Evolutionary conservation across 129 eudicot species (phyloP).

Genomic region (Flaveria robusta): DNA sequence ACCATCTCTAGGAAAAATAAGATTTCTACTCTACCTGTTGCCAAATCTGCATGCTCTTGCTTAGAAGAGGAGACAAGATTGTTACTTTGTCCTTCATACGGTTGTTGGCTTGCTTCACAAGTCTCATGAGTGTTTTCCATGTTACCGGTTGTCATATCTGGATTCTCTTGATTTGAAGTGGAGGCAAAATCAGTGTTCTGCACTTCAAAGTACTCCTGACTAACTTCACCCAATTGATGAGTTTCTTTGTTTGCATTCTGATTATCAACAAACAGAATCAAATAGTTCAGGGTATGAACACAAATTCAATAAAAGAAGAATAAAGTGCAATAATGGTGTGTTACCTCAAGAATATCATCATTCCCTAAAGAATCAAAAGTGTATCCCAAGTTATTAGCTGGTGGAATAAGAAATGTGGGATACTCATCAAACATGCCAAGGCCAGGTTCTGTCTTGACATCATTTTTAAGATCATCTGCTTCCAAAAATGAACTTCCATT

Average conservation of each 20-base stretch:
- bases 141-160: neutral
- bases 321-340: neutral
- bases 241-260: conserved; percentile 41
- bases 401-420: conserved; percentile 51
- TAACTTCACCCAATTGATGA: conserved; percentile 34
- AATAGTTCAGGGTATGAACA: neutral
- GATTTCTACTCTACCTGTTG: conserved; percentile 45
- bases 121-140: conserved; percentile 27
- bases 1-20: neutral
- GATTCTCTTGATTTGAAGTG: neutral
- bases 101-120: conserved; percentile 31
- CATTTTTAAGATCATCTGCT: conserved; percentile 56
- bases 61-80: conserved; percentile 45
- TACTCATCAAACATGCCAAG: conserved; percentile 61
- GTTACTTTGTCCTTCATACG: conserved; percentile 19
- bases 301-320: neutral
- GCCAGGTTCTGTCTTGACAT: conserved; percentile 47
- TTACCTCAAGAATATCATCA: conserved; percentile 57
- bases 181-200: conserved; percentile 24
- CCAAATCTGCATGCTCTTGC: conserved; percentile 39
- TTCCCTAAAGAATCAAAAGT: conserved; percentile 41
- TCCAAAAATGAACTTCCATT: conserved; percentile 67
- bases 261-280: conserved; percentile 16
- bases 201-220: conserved; percentile 32
- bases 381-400: conserved; percentile 38